phyloP scores from a whole-genome alignment of 768 basidiomycete genomes.

The Russula ochroleuca region DNA sequence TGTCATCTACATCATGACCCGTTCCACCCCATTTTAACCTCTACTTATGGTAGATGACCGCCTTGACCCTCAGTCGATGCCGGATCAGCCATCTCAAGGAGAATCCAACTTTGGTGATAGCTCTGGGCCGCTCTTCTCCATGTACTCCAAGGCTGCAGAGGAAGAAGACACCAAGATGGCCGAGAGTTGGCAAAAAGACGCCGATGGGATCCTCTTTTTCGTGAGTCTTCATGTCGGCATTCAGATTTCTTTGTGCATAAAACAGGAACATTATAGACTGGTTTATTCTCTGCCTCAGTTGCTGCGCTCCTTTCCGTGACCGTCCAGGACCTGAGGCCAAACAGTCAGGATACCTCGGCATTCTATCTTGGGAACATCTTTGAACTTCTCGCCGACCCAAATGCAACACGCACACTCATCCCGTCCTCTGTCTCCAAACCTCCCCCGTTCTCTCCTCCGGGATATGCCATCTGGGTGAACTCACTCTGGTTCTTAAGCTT shows the following conservation, averaged over 20 bases:
- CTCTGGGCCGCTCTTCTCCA: background rate
- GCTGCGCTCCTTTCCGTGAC: background rate
- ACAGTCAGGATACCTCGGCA: background rate
- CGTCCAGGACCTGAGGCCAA: background rate
- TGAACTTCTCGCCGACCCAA: background rate
- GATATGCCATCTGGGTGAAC: background rate
- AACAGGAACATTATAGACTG: background rate
- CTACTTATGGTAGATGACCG: background rate
- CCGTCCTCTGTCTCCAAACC: background rate
- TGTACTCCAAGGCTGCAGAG: background rate
- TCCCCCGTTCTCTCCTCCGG: slow-evolving; percentile 1
- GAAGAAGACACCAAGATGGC: background rate
- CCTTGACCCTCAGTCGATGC: background rate
- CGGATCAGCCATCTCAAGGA: background rate
- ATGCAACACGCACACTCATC: background rate
- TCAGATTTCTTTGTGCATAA: no score
- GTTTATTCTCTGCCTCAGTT: slow-evolving; percentile 4
- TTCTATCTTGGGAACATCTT: background rate
- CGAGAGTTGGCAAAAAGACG: background rate
- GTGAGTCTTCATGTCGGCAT: background rate
- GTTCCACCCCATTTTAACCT: background rate
- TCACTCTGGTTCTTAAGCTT: slow-evolving; percentile 15
- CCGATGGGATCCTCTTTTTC: slow-evolving; percentile 1
- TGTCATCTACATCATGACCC: background rate
- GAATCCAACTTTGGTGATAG: background rate